Evolutionary conservation across 1,139 yeast genomes (phyloP).

Genomic region (Geotrichum klebahnii): DNA sequence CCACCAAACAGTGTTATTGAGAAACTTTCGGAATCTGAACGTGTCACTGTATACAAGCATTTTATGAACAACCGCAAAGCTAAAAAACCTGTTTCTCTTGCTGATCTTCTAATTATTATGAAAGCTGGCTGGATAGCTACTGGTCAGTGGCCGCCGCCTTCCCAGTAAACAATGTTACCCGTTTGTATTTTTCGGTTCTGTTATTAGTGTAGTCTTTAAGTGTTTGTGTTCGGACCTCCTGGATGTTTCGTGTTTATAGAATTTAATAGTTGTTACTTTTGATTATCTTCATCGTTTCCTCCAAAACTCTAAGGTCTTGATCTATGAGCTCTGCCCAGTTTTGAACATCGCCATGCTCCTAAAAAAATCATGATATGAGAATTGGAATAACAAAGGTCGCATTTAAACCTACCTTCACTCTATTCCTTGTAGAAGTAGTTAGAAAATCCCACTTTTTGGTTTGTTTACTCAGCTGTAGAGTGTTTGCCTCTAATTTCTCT

Average conservation of each 20-base stretch:
- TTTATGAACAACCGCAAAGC: conserved; percentile 51
- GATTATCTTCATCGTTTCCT: conserved; percentile 34
- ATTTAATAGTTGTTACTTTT: conserved; percentile 15
- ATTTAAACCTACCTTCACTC: conserved; percentile 22
- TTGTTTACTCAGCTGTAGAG: conserved; percentile 24
- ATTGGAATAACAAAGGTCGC: background rate
- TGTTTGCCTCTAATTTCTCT: conserved; percentile 25
- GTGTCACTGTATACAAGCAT: conserved; percentile 45
- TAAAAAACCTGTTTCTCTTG: conserved; percentile 50
- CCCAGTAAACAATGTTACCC: background rate
- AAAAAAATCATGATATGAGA: background rate
- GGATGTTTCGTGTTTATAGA: background rate
- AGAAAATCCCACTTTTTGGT: conserved; percentile 27
- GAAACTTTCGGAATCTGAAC: conserved; percentile 34
- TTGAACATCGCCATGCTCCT: conserved; percentile 44
- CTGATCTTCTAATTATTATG: conserved; percentile 50
- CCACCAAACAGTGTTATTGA: conserved; percentile 21
- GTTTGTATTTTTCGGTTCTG: background rate
- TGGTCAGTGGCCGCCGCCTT: conserved; percentile 41
- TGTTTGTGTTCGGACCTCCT: background rate
- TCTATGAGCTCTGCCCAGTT: conserved; percentile 48
- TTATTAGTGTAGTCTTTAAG: background rate
- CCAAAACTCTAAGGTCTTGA: conserved; percentile 49
- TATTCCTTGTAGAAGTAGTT: conserved; percentile 25
- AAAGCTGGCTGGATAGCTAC: conserved; percentile 59